phyloP scores from a whole-genome alignment of 2,329 filamentous ascomycete genomes.

The Metarhizium album region DNA sequence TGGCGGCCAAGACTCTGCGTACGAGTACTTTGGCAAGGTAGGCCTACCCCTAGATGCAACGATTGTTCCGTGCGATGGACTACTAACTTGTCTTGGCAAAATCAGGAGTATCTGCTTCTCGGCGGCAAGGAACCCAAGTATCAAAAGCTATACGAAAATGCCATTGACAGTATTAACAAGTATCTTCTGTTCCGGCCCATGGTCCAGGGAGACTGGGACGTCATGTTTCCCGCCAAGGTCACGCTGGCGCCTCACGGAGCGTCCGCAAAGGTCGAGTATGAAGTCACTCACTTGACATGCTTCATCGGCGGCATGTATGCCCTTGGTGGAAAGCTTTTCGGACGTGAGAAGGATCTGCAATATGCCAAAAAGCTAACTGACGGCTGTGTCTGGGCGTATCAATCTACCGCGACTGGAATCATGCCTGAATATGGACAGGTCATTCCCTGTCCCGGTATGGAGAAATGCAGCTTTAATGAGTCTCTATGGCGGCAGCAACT shows the following conservation, averaged over 20 bases:
- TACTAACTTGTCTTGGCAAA: slow-evolving; percentile 20
- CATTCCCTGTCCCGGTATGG: slow-evolving; percentile 34
- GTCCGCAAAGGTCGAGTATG: slow-evolving; percentile 39
- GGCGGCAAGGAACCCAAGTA: slow-evolving; percentile 67
- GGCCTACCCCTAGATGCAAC: slow-evolving; percentile 1
- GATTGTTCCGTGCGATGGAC: neutral
- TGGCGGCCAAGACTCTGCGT: slow-evolving; percentile 57
- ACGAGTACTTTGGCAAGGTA: slow-evolving; percentile 59
- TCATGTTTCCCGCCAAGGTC: slow-evolving; percentile 64
- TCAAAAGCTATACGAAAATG: slow-evolving; percentile 57
- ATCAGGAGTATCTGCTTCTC: slow-evolving; percentile 58
- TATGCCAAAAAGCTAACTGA: slow-evolving; percentile 37
- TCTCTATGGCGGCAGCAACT: slow-evolving; percentile 38
- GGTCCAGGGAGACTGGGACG: slow-evolving; percentile 53
- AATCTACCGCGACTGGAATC: slow-evolving; percentile 40
- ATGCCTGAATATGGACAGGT: slow-evolving; percentile 48
- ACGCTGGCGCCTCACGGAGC: slow-evolving; percentile 25
- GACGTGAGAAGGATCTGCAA: slow-evolving; percentile 30
- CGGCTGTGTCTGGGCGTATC: slow-evolving; percentile 48
- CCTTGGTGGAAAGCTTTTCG: slow-evolving; percentile 48
- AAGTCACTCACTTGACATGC: slow-evolving; percentile 54
- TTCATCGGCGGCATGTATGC: slow-evolving; percentile 57
- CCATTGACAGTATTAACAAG: slow-evolving; percentile 57
- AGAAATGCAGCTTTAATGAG: slow-evolving; percentile 40
- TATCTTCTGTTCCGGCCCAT: slow-evolving; percentile 71